These are phyloP conservation scores for Dactylonectria macrodidyma DNA, from an alignment of 2,329 filamentous ascomycete species.

Conservation along the genomic window DNA sequence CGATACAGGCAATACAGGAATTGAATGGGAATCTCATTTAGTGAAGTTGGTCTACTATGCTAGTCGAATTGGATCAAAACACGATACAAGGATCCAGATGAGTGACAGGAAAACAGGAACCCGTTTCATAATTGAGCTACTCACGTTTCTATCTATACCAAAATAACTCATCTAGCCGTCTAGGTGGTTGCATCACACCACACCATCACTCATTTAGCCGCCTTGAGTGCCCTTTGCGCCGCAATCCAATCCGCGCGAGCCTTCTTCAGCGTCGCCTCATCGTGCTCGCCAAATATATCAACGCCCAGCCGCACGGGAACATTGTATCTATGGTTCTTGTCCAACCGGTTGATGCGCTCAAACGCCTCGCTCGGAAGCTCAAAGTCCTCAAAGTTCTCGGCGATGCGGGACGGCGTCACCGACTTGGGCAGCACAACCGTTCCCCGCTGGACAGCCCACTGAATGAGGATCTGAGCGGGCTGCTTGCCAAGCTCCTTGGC, in stretches of 20 bases:
- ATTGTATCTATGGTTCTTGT: constrained; percentile 33
- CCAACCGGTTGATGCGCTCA: constrained; percentile 22
- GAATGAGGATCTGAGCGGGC: constrained; percentile 64
- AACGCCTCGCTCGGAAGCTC: constrained; percentile 25
- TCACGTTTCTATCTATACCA: background rate
- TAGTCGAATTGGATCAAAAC: no score
- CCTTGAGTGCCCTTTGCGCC: constrained; percentile 24
- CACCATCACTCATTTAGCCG: background rate
- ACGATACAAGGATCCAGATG: background rate
- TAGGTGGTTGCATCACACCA: background rate
- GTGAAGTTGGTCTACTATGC: no score
- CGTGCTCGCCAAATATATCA: constrained; percentile 33
- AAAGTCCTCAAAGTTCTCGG: constrained; percentile 58
- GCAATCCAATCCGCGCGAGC: constrained; percentile 30
- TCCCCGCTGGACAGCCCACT: constrained; percentile 68
- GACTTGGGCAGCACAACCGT: constrained; percentile 69
- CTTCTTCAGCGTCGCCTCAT: constrained; percentile 24
- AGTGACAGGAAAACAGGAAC: background rate
- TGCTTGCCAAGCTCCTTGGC: constrained; percentile 64
- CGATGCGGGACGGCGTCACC: constrained; percentile 66
- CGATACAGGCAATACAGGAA: background rate
- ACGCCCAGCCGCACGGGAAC: constrained; percentile 29
- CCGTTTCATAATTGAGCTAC: background rate
- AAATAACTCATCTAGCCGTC: background rate
- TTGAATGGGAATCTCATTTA: background rate